These are phyloP conservation scores for Huiozyma naganishii DNA, from an alignment of 805 yeast species.

Conservation along the genomic window DNA sequence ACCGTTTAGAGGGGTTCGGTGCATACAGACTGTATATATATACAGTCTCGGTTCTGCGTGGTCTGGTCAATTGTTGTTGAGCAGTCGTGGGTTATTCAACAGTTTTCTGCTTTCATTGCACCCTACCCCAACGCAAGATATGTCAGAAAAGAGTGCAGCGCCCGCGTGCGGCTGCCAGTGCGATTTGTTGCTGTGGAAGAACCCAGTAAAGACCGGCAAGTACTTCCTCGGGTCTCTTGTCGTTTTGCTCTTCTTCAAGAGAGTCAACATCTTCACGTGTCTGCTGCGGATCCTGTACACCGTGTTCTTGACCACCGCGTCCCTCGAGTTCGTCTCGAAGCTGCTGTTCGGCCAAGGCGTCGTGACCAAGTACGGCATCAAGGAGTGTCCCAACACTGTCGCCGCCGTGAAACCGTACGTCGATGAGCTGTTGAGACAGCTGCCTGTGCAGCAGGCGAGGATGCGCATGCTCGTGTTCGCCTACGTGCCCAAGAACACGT, in stretches of 20 bases:
- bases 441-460: conserved; percentile 42
- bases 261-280: conserved; percentile 49
- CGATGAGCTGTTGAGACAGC: conserved; percentile 25
- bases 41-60: no score
- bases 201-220: conserved; percentile 60
- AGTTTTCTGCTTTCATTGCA: no score
- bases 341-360: conserved; percentile 66
- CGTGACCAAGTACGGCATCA: conserved; percentile 63
- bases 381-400: conserved; percentile 26
- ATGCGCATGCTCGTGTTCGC: conserved; percentile 52
- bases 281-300: conserved; percentile 51
- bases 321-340: conserved; percentile 69
- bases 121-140: no score
- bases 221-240: conserved; percentile 55
- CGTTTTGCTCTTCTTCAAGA: conserved; percentile 47
- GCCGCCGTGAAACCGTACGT: conserved; percentile 25
- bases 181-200: conserved; percentile 27
- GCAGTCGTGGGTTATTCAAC: no score
- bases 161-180: conserved; percentile 4
- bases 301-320: conserved; percentile 52
- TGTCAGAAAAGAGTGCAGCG: conserved; percentile 1
- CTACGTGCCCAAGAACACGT: conserved; percentile 59
- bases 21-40: no score
- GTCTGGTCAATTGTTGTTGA: no score
- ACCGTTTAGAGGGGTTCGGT: no score